phyloP scores from a whole-genome alignment of 164 flowering plant genomes.

The Dillenia suffruticosa region DNA sequence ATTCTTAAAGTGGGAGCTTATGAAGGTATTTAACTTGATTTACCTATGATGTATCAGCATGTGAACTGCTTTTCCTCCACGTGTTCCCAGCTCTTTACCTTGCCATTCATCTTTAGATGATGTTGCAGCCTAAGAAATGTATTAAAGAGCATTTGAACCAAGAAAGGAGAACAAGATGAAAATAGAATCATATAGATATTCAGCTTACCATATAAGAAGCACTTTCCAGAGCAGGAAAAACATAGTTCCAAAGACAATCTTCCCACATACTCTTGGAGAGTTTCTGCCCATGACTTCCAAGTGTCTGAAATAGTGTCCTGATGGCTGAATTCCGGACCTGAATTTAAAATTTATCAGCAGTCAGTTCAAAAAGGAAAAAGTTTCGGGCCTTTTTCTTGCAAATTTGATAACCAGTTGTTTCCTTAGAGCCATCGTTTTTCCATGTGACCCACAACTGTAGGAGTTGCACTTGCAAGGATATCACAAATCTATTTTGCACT shows the following conservation, averaged over 20 bases:
- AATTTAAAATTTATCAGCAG: neutral
- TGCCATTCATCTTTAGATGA: conserved; percentile 99
- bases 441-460: too few species aligned
- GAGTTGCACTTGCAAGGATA: too few species aligned
- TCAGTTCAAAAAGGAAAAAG: too few species aligned
- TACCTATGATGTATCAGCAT: conserved; percentile 99
- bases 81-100: conserved; percentile 96
- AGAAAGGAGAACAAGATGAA: neutral
- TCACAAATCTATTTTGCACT: too few species aligned
- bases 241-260: conserved; percentile 93
- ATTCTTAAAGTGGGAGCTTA: neutral
- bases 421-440: too few species aligned
- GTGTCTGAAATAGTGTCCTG: conserved; percentile 90
- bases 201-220: conserved; percentile 80
- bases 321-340: conserved; percentile 97
- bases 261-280: conserved; percentile 95
- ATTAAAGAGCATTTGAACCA: conserved; percentile 3
- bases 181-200: conserved; percentile 1
- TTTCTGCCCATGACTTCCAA: conserved; percentile 95
- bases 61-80: conserved; percentile 97
- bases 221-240: conserved; percentile 74
- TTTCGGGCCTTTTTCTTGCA: too few species aligned
- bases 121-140: conserved; percentile 63
- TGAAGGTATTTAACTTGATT: neutral
- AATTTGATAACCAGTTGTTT: too few species aligned